phyloP scores from a whole-genome alignment of 352 stramenopile genomes.

The Phytophthora tubulina region DNA sequence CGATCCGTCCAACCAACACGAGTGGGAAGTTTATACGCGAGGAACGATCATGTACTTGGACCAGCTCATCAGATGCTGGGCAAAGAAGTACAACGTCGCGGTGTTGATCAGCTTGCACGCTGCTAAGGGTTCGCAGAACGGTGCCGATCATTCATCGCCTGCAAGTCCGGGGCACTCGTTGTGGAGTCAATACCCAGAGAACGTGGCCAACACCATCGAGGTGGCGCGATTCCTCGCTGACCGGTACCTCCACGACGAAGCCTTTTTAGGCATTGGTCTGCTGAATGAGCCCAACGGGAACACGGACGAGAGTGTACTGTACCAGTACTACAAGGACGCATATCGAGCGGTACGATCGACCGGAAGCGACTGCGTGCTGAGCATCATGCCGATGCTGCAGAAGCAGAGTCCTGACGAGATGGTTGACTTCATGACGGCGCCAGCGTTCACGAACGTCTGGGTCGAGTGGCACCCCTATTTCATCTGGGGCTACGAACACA shows the following conservation, averaged over 20 bases:
- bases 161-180: slow-evolving; percentile 49
- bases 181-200: slow-evolving; percentile 71
- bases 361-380: slow-evolving; percentile 75
- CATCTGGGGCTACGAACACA: slow-evolving; percentile 79
- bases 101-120: slow-evolving; percentile 65
- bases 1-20: slow-evolving; percentile 39
- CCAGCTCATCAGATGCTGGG: slow-evolving; percentile 56
- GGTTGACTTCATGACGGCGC: slow-evolving; percentile 61
- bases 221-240: slow-evolving; percentile 61
- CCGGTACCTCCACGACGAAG: slow-evolving; percentile 69
- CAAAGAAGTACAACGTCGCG: slow-evolving; percentile 58
- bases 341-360: slow-evolving; percentile 67
- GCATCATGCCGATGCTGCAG: slow-evolving; percentile 65
- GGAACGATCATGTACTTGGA: slow-evolving; percentile 57
- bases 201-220: slow-evolving; percentile 68
- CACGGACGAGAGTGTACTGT: slow-evolving; percentile 59
- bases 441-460: slow-evolving; percentile 78
- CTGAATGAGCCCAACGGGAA: slow-evolving; percentile 72
- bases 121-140: slow-evolving; percentile 68
- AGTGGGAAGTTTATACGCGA: slow-evolving; percentile 54
- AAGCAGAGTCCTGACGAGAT: slow-evolving; percentile 69
- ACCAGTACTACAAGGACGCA: slow-evolving; percentile 80
- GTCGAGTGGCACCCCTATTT: slow-evolving; percentile 88
- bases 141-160: slow-evolving; percentile 50
- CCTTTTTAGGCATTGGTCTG: slow-evolving; percentile 78